Percentiles rank a stretch among this genome's conserved stretches.
Conservation (phyloP, 176 grass and related monocot species). For the Sorghum bicolor region Sorghum_bicolor_NCBIv3 NC_012876.2:44197501-44198000, state of each 20-base stretch:
- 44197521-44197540: neutral
- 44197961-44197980: slow-evolving; percentile 10
- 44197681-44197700: too few species aligned
- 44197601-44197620: slow-evolving; percentile 69
- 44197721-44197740: too few species aligned
- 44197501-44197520: slow-evolving; percentile 1
- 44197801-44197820: slow-evolving; percentile 31
- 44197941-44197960: slow-evolving; percentile 53
- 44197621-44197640: slow-evolving; percentile 60
- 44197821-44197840: slow-evolving; percentile 42
- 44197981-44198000: neutral
- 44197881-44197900: slow-evolving; percentile 24
- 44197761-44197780: neutral
- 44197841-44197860: slow-evolving; percentile 51
- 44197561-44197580: neutral
- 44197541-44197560: neutral
- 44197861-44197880: slow-evolving; percentile 23
- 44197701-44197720: too few species aligned
- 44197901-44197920: slow-evolving; percentile 30
- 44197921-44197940: slow-evolving; percentile 28
- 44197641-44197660: neutral
- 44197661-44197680: neutral
- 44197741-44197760: slow-evolving; percentile 42
- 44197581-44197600: slow-evolving; percentile 52
- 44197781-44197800: slow-evolving; percentile 28